Conservation (phyloP, 352 stramenopile species). For the Pythium monospermum region DNA sequence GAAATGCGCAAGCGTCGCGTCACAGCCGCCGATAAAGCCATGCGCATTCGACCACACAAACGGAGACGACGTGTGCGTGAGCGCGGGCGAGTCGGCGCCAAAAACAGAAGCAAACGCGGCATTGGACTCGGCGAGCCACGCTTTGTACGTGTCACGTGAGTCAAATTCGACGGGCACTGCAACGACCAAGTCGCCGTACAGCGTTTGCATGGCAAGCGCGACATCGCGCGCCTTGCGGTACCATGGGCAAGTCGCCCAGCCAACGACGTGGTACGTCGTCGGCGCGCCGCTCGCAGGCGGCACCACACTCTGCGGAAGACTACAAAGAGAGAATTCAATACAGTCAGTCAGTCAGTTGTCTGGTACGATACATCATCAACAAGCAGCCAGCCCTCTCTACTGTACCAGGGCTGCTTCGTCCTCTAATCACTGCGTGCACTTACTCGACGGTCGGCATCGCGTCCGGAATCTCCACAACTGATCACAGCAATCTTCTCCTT, state of each 20-base stretch:
- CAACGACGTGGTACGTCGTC: conserved; percentile 60
- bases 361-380: neutral
- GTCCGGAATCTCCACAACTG: too few relatives aligned
- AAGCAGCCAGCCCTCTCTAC: too few relatives aligned
- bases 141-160: conserved; percentile 50
- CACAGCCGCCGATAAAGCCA: conserved; percentile 61
- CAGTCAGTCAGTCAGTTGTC: neutral
- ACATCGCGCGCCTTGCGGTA: conserved; percentile 63
- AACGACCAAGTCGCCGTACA: conserved; percentile 50
- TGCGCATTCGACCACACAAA: conserved; percentile 66
- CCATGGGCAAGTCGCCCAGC: conserved; percentile 58
- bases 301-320: conserved; percentile 37
- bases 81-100: conserved; percentile 31
- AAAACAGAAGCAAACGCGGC: conserved; percentile 34
- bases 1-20: conserved; percentile 60
- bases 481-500: too few relatives aligned
- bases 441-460: conserved; percentile 53
- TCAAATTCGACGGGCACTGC: conserved; percentile 46
- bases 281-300: conserved; percentile 14
- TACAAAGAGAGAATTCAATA: conserved; percentile 12
- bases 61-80: conserved; percentile 60
- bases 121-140: conserved; percentile 41
- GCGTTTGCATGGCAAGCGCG: conserved; percentile 50
- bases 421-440: conserved; percentile 15
- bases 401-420: too few relatives aligned